These are phyloP conservation scores for Collybiopsis confluens DNA, from an alignment of 768 basidiomycete species.

Conservation along the genomic window DNA sequence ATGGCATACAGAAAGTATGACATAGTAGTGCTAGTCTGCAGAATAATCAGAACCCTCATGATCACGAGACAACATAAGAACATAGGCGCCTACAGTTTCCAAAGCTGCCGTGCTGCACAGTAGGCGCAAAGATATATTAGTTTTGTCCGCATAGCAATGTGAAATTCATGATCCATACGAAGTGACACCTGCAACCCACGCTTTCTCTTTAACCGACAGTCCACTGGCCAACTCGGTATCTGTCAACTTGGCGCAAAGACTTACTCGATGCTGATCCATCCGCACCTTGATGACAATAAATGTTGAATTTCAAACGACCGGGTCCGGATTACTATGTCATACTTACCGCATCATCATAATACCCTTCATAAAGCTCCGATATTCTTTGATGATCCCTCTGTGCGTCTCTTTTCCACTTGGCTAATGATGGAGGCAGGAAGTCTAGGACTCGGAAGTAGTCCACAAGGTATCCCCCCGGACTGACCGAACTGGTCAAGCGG, in stretches of 20 bases:
- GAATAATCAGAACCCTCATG: not conserved
- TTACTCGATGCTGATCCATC: not conserved
- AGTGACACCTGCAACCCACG: not conserved
- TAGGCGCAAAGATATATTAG: not conserved
- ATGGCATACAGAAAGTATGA: constrained; percentile 18
- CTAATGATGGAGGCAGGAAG: not conserved
- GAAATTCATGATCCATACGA: not conserved
- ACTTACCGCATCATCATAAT: constrained; percentile 9
- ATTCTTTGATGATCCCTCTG: not conserved
- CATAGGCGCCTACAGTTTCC: not conserved
- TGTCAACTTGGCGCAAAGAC: not conserved
- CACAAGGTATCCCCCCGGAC: not conserved
- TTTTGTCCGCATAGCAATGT: not conserved
- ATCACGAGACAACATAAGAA: not conserved
- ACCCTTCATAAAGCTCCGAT: not conserved
- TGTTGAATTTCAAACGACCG: constrained; percentile 7
- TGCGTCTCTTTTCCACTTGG: constrained; percentile 8
- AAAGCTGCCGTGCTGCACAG: not conserved
- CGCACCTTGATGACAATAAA: not conserved
- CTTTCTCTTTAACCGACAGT: not conserved
- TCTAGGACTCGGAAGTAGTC: constrained; percentile 9
- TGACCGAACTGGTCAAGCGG: not conserved
- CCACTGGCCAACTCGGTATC: constrained; percentile 12
- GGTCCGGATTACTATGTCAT: constrained; percentile 17
- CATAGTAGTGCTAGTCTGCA: constrained; percentile 8